phyloP scores from a whole-genome alignment of 208 protist genomes.

The Acanthamoeba castellanii region DNA sequence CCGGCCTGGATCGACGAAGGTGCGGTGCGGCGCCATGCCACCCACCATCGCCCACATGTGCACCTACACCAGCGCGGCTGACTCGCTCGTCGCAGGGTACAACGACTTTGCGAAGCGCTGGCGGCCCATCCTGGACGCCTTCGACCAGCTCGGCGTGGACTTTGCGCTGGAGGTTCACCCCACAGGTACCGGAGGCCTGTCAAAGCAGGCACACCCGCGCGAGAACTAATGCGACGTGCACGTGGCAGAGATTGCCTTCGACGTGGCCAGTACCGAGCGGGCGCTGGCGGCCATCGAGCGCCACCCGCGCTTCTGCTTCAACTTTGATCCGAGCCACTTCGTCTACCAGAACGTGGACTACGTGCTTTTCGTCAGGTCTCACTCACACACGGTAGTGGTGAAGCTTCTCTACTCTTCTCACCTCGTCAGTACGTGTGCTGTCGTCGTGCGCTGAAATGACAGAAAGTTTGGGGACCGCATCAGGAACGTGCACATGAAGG shows the following conservation, averaged over 20 bases:
- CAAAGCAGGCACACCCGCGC: too few species aligned
- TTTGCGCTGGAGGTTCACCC: background rate
- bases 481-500: constrained; percentile 8
- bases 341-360: constrained; percentile 44
- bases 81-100: background rate
- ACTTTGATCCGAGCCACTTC: constrained; percentile 18
- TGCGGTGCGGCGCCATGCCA: background rate
- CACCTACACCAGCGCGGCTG: too few species aligned
- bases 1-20: background rate
- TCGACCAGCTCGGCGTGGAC: background rate
- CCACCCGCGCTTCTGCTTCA: constrained; percentile 8
- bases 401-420: background rate
- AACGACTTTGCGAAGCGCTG: background rate
- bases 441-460: background rate
- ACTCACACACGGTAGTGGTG: background rate
- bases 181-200: background rate
- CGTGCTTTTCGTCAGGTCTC: constrained; percentile 23
- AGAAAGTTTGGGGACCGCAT: background rate
- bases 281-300: background rate
- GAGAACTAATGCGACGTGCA: background rate
- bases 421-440: background rate
- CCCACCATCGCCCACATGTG: background rate
- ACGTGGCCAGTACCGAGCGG: background rate
- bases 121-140: background rate
- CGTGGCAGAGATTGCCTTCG: background rate